Evolutionary conservation across 1,139 yeast species (phyloP), one percentile per base, ranked within the genome.

Genomic region (Yamadazyma atmosphaerica): DNA sequence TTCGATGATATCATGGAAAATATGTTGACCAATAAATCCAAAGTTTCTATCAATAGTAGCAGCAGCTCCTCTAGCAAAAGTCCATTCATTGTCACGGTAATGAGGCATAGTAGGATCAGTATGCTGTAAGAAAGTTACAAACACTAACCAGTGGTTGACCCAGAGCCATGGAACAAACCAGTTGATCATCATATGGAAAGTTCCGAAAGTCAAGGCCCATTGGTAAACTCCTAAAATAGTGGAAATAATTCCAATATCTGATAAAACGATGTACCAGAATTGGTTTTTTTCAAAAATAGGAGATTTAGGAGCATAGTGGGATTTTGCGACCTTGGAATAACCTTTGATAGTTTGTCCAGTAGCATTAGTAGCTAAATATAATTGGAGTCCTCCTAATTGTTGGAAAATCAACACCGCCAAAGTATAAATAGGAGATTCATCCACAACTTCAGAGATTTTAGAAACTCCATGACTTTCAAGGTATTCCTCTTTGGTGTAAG

Each of bases 71-170:
- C 89, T 76, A 43, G 94, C 92, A 61, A 86, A 86, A 53, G 77
- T 86, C 95, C 95, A 86, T 64, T 83, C 81, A 26, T 63, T 62
- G 39, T 80, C 77, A 43, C 79, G 81, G 68, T 86, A 86, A 63
- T 86, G 95, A 34, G 95, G 88, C 72, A 86, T 72, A 13, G 79
- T 63, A 33, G 89, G 85, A 63, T 84, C 94, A 24, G 94, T 79
- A 68, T 86, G 95, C 64, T 86, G 95, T 55, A 86, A 75, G 64
- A 74, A 86, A 35, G 95, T 86, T 58, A 86, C 85, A 64, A 84
- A 83, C 31, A 86, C 95, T 55, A 86, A 75, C 95, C 95, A 86
- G 68, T 86, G 94, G 76, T 86, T 86, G 45, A 85, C 90, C 74
- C 84, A 81, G 41, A 81, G 51, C 76, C 84, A 86, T 39, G 95